Base-by-base conservation (phyloP, 2,329 filamentous ascomycete genomes). In the Aphanocladium album region DNA sequence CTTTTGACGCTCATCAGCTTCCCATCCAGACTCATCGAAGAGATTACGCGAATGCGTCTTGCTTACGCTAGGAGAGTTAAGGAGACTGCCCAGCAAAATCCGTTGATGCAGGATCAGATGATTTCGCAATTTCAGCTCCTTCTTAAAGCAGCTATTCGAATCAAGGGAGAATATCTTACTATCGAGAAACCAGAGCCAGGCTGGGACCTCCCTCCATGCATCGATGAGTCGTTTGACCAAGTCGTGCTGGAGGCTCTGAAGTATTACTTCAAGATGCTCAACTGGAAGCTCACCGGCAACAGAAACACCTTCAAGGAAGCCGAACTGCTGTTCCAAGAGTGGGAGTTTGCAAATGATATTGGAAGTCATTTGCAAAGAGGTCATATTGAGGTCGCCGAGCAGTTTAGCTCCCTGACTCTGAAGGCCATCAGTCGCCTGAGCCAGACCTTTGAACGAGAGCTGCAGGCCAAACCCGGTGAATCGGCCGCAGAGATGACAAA, bases 261-360 rank as follows among this genome's bases (percentile, higher is more conserved):
- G 72, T 98, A 96, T 74, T 99, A 99, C 76, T 99, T 99, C 82
- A 95, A 93, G 73, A 93, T 99, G 84, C 80, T 99, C 49, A 97
- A 98, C 71, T 98, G 93, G 91, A 98, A 98, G 74, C 80, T 99
- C 57, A 93, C 90, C 67, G 91, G 92, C 60, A 98, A 98, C 79
- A 98, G 97, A 74, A 99, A 98, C 76, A 97, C 93, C 0, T 99
- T 99, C 83, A 98, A 98, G 72, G 95, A 99, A 74, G 95, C 95
- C 7, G 95, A 99, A 79, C 89, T 99, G 65, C 78, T 99, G 52
- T 96, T 97, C 71, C 92, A 96, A 69, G 95, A 99, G 75, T 99
- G 95, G 95, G 91, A 92, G 61, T 98, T 98, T 70, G 96, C 90
- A 57, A 98, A 98, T 69, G 88, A 93, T 68, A 91, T 99, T 60